Evolutionary conservation across 352 stramenopile species (phyloP).

Genomic region (Phytophthora cactorum): DNA sequence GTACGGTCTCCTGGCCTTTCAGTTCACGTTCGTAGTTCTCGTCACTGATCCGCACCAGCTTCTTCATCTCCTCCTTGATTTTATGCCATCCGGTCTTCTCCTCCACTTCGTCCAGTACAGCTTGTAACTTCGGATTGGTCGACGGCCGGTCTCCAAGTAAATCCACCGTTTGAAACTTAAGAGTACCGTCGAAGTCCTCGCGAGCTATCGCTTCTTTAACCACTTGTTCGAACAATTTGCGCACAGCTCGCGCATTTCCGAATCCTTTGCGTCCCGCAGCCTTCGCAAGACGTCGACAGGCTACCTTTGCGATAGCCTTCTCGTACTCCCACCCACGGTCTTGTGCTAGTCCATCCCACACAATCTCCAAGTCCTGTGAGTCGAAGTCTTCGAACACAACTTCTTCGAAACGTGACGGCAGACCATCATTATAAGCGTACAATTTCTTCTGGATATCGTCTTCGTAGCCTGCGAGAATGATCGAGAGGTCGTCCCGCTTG

Average conservation of each 20-base stretch:
- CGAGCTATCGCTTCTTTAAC: constrained; percentile 65
- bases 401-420: constrained; percentile 85
- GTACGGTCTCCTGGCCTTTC: constrained; percentile 62
- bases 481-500: constrained; percentile 78
- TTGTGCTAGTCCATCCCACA: constrained; percentile 71
- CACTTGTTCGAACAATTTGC: constrained; percentile 72
- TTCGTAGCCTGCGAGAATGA: constrained; percentile 91
- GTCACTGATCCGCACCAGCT: constrained; percentile 78
- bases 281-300: constrained; percentile 68
- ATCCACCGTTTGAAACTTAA: constrained; percentile 67
- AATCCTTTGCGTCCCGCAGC: constrained; percentile 81
- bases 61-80: constrained; percentile 81
- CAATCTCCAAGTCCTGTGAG: constrained; percentile 78
- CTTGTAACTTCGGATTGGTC: constrained; percentile 73
- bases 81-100: constrained; percentile 77
- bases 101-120: constrained; percentile 63
- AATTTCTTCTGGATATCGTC: constrained; percentile 94
- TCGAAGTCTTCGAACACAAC: constrained; percentile 93
- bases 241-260: constrained; percentile 85
- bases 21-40: constrained; percentile 88
- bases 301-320: constrained; percentile 57
- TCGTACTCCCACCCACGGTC: constrained; percentile 61
- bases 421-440: constrained; percentile 91
- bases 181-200: constrained; percentile 66
- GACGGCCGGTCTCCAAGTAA: constrained; percentile 82